phyloP scores from a whole-genome alignment of 1,284 basidiomycete genomes.

The Ceratobasidium sp. region DNA sequence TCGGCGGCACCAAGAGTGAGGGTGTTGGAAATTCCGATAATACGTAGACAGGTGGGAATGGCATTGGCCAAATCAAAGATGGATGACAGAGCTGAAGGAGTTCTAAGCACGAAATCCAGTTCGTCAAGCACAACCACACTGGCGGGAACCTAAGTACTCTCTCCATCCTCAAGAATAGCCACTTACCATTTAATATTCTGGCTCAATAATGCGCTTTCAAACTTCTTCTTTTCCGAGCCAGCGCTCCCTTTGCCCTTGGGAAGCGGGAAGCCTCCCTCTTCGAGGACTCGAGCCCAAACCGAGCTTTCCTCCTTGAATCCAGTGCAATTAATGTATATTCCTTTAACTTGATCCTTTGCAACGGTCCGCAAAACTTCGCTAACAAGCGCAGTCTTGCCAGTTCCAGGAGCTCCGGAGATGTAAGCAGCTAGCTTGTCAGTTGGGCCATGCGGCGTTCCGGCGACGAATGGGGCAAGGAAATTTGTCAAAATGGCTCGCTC shows the following conservation, averaged over 20 bases:
- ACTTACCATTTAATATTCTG: constrained; percentile 62
- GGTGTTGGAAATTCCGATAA: constrained; percentile 81
- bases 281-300: constrained; percentile 71
- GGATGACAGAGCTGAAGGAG: constrained; percentile 60
- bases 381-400: constrained; percentile 80
- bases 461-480: constrained; percentile 63
- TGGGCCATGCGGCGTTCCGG: constrained; percentile 47
- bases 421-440: constrained; percentile 53
- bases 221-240: constrained; percentile 44
- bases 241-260: constrained; percentile 46
- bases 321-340: constrained; percentile 77
- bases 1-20: constrained; percentile 71
- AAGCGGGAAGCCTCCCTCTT: constrained; percentile 51
- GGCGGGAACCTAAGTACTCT: constrained; percentile 37
- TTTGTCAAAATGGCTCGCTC: constrained; percentile 63
- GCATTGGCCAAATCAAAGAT: constrained; percentile 68
- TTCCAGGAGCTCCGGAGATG: constrained; percentile 78
- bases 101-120: constrained; percentile 71
- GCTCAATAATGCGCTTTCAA: constrained; percentile 48
- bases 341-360: constrained; percentile 52
- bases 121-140: constrained; percentile 79
- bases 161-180: constrained; percentile 16
- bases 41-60: constrained; percentile 58
- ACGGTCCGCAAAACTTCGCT: constrained; percentile 60
- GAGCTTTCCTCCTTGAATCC: constrained; percentile 60